Percentiles rank a stretch among this genome's conserved stretches.
Conservation (phyloP, 371 early-diverging fungal species). For the Phascolomyces articulosus region DNA sequence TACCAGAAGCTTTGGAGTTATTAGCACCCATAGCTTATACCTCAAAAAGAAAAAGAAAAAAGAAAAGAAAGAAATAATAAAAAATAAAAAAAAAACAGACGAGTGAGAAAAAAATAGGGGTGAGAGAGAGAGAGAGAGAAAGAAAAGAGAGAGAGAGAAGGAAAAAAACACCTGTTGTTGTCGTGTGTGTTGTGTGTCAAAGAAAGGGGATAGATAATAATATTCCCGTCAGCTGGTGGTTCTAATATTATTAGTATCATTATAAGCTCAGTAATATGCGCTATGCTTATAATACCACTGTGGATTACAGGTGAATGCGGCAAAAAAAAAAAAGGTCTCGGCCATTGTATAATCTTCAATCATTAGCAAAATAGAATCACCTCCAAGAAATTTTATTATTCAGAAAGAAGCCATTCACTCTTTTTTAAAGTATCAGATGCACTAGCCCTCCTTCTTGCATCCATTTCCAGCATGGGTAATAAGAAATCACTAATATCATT, state of each 20-base stretch:
- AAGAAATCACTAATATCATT: constrained; percentile 62
- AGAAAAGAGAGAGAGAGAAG: no score
- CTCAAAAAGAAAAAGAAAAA: not conserved
- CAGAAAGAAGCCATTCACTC: constrained; percentile 58
- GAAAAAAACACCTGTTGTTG: no score
- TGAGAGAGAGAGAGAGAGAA: not conserved
- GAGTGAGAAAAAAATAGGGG: constrained; percentile 9
- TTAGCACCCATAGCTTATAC: constrained; percentile 24
- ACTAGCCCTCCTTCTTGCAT: constrained; percentile 57
- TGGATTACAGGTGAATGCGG: not conserved
- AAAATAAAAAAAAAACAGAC: constrained; percentile 9
- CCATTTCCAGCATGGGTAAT: constrained; percentile 78
- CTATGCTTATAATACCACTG: not conserved
- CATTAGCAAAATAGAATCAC: not conserved
- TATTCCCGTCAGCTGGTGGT: not conserved
- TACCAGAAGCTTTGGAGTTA: constrained; percentile 9
- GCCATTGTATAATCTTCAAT: not conserved
- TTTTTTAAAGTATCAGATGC: constrained; percentile 57
- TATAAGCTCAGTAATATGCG: no score
- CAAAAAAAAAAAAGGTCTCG: not conserved
- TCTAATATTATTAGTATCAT: no score
- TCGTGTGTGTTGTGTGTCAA: constrained; percentile 9
- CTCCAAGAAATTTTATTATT: not conserved
- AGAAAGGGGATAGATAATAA: not conserved
- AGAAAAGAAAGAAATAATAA: not conserved